Evolutionary conservation across 2,329 filamentous ascomycete species (phyloP).

Genomic region (Clarireedia paspali): DNA sequence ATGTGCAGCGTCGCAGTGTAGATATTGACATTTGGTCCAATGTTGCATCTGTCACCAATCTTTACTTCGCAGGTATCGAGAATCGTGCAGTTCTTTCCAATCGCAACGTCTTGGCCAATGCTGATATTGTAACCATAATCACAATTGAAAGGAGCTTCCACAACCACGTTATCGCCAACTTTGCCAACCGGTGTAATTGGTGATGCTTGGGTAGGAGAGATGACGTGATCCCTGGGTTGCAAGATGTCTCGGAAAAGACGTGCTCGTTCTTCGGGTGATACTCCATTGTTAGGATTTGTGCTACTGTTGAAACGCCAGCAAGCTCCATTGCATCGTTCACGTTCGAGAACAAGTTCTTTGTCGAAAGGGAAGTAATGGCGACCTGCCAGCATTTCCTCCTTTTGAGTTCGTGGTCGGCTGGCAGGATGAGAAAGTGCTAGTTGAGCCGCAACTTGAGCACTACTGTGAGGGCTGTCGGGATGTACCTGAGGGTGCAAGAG

Average conservation of each 20-base stretch:
- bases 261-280: constrained; percentile 60
- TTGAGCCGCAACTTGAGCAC: constrained; percentile 27
- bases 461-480: constrained; percentile 24
- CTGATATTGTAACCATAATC: constrained; percentile 94
- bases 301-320: constrained; percentile 84
- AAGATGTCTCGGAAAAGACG: constrained; percentile 67
- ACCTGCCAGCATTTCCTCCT: constrained; percentile 82
- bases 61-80: constrained; percentile 78
- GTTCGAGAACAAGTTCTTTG: constrained; percentile 69
- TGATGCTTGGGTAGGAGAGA: constrained; percentile 47
- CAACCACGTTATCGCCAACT: constrained; percentile 66
- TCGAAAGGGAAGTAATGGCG: constrained; percentile 74
- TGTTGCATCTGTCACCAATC: constrained; percentile 70
- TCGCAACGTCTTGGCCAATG: constrained; percentile 76
- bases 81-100: constrained; percentile 77
- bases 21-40: constrained; percentile 81
- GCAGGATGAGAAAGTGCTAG: constrained; percentile 28
- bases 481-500: constrained; percentile 34
- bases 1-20: constrained; percentile 67
- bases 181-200: constrained; percentile 48
- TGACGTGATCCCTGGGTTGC: constrained; percentile 49
- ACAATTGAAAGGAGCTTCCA: constrained; percentile 85
- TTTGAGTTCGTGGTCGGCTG: constrained; percentile 51
- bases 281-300: constrained; percentile 63
- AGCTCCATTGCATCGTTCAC: constrained; percentile 74